These are phyloP conservation scores for Fusarium metavorans DNA, from an alignment of 2,329 filamentous ascomycete species.

Conservation along the genomic window DNA sequence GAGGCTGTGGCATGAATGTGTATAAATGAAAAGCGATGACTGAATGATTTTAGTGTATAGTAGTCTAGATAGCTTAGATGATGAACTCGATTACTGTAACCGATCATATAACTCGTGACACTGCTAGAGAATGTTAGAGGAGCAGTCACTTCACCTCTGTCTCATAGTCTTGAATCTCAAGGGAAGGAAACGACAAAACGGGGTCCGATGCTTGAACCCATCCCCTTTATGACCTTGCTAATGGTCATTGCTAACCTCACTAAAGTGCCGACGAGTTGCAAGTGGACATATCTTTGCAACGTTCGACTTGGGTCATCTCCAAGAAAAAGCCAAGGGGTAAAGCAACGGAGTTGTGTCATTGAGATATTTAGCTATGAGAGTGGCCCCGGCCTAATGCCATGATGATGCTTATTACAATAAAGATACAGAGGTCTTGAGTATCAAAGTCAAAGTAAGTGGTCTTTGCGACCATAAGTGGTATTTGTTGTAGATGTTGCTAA, in stretches of 20 bases:
- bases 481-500: not conserved
- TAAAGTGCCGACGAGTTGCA: not conserved
- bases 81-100: not conserved
- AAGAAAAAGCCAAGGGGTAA: not conserved
- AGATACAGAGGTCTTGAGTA: not conserved
- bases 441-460: not conserved
- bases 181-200: not conserved
- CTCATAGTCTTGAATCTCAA: not conserved
- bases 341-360: not conserved
- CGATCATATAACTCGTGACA: not conserved
- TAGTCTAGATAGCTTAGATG: constrained; percentile 18
- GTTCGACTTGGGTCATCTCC: not conserved
- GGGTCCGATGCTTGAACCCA: not conserved
- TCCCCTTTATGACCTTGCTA: not conserved
- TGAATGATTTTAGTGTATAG: constrained; percentile 31
- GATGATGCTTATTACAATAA: not conserved
- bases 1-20: constrained; percentile 40
- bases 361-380: not conserved
- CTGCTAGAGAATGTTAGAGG: not conserved
- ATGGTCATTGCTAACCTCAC: not conserved
- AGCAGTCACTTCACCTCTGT: not conserved
- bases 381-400: not conserved
- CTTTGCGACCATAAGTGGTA: not conserved
- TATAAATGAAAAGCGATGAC: constrained; percentile 19
- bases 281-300: not conserved